Evolutionary conservation across 106 monocot species (phyloP), one percentile per base, ranked within the genome.

Genomic region (Phalaenopsis aphrodite): DNA sequence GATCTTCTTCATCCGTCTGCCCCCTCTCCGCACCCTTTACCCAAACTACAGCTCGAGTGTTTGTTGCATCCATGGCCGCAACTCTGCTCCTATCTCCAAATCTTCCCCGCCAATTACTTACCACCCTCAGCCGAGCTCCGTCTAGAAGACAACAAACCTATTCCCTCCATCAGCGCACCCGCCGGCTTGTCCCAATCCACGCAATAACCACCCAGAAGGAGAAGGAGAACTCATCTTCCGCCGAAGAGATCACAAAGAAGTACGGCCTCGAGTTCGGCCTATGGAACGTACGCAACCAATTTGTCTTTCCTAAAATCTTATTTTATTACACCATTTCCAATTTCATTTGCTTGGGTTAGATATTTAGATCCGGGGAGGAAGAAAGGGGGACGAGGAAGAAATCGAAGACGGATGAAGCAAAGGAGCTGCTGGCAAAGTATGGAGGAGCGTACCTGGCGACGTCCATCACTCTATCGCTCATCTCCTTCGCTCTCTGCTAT

Each of bases 391-490:
- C 81, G 8, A 83, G 85, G 43, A 87, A 81, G 86, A 94, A 90
- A 77, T 87, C 96, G 2, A 94, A 89, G 82, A 79, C 92, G 5
- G 92, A 97, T 15, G 87, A 89, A 76, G 94, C 96, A 0, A 97
- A 97, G 84, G 96, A 94, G 39, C 84, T 97, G 16, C 86, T 97
- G 49, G 84, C 94, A 23, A 97, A 94, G 81, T 97, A 94, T 42
- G 96, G 96, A 61, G 94, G 96, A 6, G 96, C 96, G 23, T 97
- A 97, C 83, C 82, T 97, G 72, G 92, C 89, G n/a, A 96, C 96
- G 19, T 96, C 96, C 4, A 92, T 96, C 49, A 87, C 93, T 8
- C 91, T 96, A 55, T 96, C 96, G 11, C 78, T 96, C 78, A 90
- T 96, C 83, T 96, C 96, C 57, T 96, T 96, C 85, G 56, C 87